Evolutionary conservation across 768 basidiomycete species (phyloP).

Genomic region (Coprinellus micaceus): DNA sequence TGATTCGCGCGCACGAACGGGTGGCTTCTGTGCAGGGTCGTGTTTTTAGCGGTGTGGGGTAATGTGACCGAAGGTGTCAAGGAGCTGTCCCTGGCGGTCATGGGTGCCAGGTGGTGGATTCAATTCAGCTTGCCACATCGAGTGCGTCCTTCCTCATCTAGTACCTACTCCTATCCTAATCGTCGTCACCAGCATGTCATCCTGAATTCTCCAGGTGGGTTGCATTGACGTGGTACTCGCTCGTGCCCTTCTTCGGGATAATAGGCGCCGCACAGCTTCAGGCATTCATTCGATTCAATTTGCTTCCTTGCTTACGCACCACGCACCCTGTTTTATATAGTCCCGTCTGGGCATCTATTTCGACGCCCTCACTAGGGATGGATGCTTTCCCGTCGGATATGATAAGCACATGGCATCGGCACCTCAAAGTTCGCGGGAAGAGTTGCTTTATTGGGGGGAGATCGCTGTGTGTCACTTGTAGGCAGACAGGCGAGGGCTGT

Average conservation of each 20-base stretch:
- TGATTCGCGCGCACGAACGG: too few relatives aligned
- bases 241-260: background rate
- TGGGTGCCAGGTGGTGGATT: too few relatives aligned
- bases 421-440: background rate
- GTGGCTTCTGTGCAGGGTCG: background rate
- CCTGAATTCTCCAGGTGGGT: background rate
- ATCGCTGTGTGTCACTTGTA: background rate
- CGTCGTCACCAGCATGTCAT: too few relatives aligned
- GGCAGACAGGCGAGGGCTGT: too few relatives aligned
- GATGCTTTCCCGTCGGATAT: background rate
- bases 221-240: background rate
- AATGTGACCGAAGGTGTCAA: slow-evolving; percentile 4
- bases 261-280: slow-evolving; percentile 3
- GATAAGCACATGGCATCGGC: background rate
- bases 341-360: too few relatives aligned
- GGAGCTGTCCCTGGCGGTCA: background rate
- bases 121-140: background rate
- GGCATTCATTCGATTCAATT: background rate
- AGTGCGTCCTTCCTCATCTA: background rate
- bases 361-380: too few relatives aligned
- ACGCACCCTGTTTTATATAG: too few relatives aligned
- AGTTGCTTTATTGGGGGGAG: background rate
- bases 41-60: slow-evolving; percentile 5
- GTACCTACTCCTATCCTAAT: background rate
- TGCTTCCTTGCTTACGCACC: too few relatives aligned